Evolutionary conservation across 352 stramenopile genomes (phyloP), one percentile per base, ranked within the genome.

Genomic region (Phytophthora pisi): DNA sequence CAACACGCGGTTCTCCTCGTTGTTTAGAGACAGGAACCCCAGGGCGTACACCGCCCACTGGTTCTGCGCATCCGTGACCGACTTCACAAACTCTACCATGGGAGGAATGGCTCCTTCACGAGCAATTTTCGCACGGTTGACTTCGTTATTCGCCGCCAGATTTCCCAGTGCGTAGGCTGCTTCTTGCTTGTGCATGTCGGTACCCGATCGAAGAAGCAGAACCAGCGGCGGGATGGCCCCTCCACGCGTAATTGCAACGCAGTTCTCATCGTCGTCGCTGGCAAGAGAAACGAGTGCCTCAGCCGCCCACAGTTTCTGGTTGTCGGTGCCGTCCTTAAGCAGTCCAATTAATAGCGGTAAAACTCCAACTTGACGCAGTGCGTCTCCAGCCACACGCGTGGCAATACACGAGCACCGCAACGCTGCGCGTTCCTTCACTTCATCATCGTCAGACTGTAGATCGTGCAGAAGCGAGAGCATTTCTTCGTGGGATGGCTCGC

Each of bases 231-330:
- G 16, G n/a, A 69, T 58, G n/a, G 18, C 49, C 15, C 45, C 62
- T 45, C n/a, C 57, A 31, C 16, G 24, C 2, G 23, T 18, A 50
- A 70, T 64, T n/a, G 34, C n/a, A 11, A 28, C 54, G 8, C 55
- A 56, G 16, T 30, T 56, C 4, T 59, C 30, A 8, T 46, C 49
- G n/a, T 16, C 53, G 8, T 52, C 43, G 34, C 52, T 61, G 16
- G 61, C 26, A 18, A 70, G 20, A 0, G 51, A 62, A 38, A 51
- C 40, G 0, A 74, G 42, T 1, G 61, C 23, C 18, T 74, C 52
- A 1, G 54, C 20, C 2, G 61, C 53, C 60, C 60, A 74, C 6
- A 61, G 13, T n/a, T 74, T 64, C 31, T 74, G 61, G 50, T 70
- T 65, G 8, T 23, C n/a, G 4, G 53, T 57, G 4, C 66, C 60